These are phyloP conservation scores for Babesia caballi DNA, from an alignment of 169 alveolate genomes.

Conservation along the genomic window DNA sequence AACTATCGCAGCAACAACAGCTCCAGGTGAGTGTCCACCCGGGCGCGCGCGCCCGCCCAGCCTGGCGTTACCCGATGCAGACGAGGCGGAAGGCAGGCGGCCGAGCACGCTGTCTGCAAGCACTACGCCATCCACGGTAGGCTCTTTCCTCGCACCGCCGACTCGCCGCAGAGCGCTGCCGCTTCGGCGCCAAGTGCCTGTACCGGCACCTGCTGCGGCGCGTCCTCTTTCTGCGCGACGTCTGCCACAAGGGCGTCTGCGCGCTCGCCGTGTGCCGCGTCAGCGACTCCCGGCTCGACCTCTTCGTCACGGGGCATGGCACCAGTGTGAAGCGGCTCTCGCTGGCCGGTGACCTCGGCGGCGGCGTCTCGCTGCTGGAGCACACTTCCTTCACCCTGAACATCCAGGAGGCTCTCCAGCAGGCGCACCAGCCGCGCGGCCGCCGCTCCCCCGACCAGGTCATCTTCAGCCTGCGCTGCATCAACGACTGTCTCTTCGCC, in stretches of 20 bases:
- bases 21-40: slow-evolving; percentile 10
- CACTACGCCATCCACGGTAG: slow-evolving; percentile 54
- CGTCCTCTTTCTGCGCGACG: slow-evolving; percentile 24
- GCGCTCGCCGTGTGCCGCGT: slow-evolving; percentile 28
- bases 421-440: not conserved
- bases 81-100: slow-evolving; percentile 20
- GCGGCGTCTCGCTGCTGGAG: slow-evolving; percentile 36
- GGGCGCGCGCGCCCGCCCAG: not conserved
- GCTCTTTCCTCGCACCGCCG: not conserved
- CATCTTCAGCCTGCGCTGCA: slow-evolving; percentile 48
- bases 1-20: slow-evolving; percentile 32
- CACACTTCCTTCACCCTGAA: slow-evolving; percentile 23
- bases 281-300: slow-evolving; percentile 35
- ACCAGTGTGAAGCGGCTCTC: slow-evolving; percentile 36
- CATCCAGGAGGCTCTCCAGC: slow-evolving; percentile 19
- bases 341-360: slow-evolving; percentile 33
- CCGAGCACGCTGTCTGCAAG: slow-evolving; percentile 29
- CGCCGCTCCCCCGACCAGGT: slow-evolving; percentile 21
- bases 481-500: slow-evolving; percentile 60
- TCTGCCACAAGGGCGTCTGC: slow-evolving; percentile 44
- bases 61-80: not conserved
- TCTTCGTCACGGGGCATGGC: slow-evolving; percentile 56
- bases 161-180: slow-evolving; percentile 48
- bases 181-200: slow-evolving; percentile 59
- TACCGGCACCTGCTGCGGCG: slow-evolving; percentile 45